phyloP scores from a whole-genome alignment of 495 filamentous ascomycete species.

The Neurospora pannonica region DNA sequence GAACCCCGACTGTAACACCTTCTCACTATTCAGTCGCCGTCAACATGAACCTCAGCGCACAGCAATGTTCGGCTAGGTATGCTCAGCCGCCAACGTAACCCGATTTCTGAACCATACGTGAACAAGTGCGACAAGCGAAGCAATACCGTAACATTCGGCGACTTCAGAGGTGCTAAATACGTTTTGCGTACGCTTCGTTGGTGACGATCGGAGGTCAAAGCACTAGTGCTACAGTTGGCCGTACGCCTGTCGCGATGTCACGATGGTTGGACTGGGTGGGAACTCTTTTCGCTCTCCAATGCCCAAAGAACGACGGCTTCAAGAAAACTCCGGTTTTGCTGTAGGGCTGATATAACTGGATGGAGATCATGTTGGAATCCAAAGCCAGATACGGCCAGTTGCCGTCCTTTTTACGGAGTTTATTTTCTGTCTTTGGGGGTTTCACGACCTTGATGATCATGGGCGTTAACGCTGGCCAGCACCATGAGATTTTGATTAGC shows the following conservation, averaged over 20 bases:
- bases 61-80: neutral
- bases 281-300: neutral
- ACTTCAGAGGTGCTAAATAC: neutral
- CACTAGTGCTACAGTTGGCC: neutral
- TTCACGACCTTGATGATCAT: neutral
- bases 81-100: neutral
- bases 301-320: neutral
- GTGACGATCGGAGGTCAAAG: neutral
- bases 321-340: neutral
- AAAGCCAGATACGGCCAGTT: neutral
- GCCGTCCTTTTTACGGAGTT: neutral
- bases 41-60: neutral
- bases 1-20: neutral
- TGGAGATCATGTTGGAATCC: neutral
- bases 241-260: neutral
- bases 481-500: neutral
- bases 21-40: neutral
- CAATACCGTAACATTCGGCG: neutral
- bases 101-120: neutral
- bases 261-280: neutral
- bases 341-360: neutral
- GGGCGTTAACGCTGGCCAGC: neutral
- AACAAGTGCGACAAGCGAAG: neutral
- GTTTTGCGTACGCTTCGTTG: neutral
- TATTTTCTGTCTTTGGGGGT: neutral